Evolutionary conservation across 495 filamentous ascomycete species (phyloP).

Genomic region (Penicillium roqueforti): DNA sequence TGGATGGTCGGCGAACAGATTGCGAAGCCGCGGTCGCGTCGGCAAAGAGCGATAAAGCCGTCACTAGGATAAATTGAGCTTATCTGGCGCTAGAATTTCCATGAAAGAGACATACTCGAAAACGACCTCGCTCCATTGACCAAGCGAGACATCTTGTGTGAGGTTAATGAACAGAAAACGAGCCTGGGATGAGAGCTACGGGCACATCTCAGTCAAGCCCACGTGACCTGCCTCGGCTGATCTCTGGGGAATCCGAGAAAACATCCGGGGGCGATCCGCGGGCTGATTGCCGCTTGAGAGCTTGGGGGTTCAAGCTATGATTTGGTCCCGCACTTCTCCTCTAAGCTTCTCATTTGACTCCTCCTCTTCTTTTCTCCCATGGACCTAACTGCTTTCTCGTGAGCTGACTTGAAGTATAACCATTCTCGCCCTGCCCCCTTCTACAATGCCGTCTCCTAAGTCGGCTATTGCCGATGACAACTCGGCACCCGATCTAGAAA

Average conservation of each 20-base stretch:
- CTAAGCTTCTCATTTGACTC: not conserved
- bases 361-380: not conserved
- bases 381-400: slow-evolving; percentile 1
- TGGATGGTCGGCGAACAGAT: slow-evolving; percentile 25
- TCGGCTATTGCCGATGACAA: slow-evolving; percentile 27
- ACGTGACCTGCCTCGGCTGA: slow-evolving; percentile 12
- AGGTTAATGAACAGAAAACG: not conserved
- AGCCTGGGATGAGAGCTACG: not conserved
- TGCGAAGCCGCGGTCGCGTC: slow-evolving; percentile 23
- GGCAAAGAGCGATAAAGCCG: slow-evolving; percentile 27
- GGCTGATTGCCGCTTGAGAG: slow-evolving; percentile 24
- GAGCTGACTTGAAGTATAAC: slow-evolving; percentile 6
- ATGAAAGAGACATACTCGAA: slow-evolving; percentile 21
- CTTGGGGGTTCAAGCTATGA: slow-evolving; percentile 22
- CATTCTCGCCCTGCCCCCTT: slow-evolving; percentile 4
- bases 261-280: slow-evolving; percentile 26
- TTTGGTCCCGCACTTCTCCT: slow-evolving; percentile 10
- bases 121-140: slow-evolving; percentile 26
- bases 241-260: slow-evolving; percentile 16
- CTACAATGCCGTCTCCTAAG: slow-evolving; percentile 37
- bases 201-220: not conserved
- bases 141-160: slow-evolving; percentile 26
- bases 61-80: slow-evolving; percentile 21
- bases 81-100: slow-evolving; percentile 4
- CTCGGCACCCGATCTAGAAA: slow-evolving; percentile 78